These are phyloP conservation scores for Anaeromyces robustus DNA, from an alignment of 192 early-diverging fungal genomes.

Conservation along the genomic window DNA sequence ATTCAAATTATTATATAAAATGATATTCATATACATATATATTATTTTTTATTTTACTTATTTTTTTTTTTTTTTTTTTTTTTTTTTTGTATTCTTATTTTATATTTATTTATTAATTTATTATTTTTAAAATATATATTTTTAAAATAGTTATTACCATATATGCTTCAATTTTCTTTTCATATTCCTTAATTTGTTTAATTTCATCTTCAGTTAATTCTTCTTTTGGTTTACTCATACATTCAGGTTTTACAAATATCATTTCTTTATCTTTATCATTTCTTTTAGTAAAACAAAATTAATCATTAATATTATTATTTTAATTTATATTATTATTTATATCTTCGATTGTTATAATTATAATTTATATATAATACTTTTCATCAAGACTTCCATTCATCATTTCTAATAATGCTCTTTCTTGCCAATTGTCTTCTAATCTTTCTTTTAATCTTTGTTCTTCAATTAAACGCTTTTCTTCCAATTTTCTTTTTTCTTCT, in stretches of 20 bases:
- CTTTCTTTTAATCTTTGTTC: constrained; percentile 21
- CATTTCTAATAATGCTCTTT: constrained; percentile 37
- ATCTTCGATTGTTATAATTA: too few species aligned
- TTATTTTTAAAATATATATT: too few species aligned
- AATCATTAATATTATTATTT: too few species aligned
- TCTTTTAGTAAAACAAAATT: background rate
- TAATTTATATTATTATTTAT: too few species aligned
- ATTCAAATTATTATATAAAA: too few species aligned
- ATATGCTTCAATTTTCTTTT: constrained; percentile 37
- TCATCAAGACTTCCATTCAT: constrained; percentile 42
- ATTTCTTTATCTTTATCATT: constrained; percentile 30
- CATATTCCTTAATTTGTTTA: constrained; percentile 39
- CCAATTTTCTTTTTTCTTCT: constrained; percentile 24
- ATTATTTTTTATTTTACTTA: too few species aligned
- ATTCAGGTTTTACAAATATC: constrained; percentile 27
- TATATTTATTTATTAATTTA: too few species aligned
- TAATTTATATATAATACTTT: constrained; percentile 1
- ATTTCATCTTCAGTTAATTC: constrained; percentile 42
- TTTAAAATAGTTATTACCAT: constrained; percentile 12
- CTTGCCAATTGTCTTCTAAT: constrained; percentile 28
- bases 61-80: too few species aligned
- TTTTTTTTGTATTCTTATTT: too few species aligned
- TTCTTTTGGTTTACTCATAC: constrained; percentile 37
- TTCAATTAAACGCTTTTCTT: constrained; percentile 18
- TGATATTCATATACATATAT: too few species aligned